Evolutionary conservation across 345 rosid species (phyloP), one percentile per base, ranked within the genome.

Genomic region (Cochlearia excelsa): DNA sequence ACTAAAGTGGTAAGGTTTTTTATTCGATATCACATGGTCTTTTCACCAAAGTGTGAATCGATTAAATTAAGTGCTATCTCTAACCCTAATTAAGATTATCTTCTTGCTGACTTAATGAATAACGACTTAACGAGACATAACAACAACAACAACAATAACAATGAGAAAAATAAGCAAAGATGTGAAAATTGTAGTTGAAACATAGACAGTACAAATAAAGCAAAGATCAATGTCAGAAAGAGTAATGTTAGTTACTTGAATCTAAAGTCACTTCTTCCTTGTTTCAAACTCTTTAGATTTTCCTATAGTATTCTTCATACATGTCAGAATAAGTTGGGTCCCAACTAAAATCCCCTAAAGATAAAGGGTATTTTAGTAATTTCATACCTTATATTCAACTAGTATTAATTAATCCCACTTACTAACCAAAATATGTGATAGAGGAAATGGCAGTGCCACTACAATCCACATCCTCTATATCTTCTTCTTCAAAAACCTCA

Each of bases 401-500:
- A 53, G 57, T 54, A 73, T 72, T 41, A 46, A 65, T 38, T 2
- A 33, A 33, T 2, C 4, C n/a, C 59, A 35, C 29, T 54, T 46
- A 39, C 37, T 34, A 59, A 41, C 49, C 27, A 47, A 60, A 59
- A 11, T 45, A 7, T 4, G 3, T n/a, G 30, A 45, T 44, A 60
- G 47, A 61, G 58, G 56, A 30, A 63, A 70, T 70, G 74, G 58
- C 59, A 63, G 5, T 63, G 48, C 65, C 75, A 64, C 69, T 50
- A 57, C 65, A 65, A 72, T 48, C 42, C 59, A 54, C 72, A 53
- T 37, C 44, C 5, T 64, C 43, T 31, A 38, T 59, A 47, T 69
- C 75, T 26, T 68, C 82, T 7, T 39, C n/a, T 39, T 77, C 92
- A 66, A 66, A 80, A 11, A 51, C 71, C 66, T 59, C 74, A 70